Conservation (phyloP, 257 asterid species). For the Solanum lignicaule region DNA sequence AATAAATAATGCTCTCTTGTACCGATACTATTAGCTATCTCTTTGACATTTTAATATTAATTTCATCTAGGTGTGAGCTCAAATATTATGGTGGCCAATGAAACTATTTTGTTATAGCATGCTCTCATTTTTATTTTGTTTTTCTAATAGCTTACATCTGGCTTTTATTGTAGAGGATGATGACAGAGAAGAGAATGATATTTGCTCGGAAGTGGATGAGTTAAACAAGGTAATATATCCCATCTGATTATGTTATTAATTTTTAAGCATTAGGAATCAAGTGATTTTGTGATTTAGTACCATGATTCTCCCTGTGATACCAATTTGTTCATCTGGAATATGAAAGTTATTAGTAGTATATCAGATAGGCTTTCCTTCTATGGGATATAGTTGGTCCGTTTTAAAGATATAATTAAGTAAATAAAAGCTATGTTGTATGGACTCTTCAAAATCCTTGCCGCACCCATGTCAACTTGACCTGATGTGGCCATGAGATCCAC, state of each 20-base stretch:
- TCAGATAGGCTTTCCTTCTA: background rate
- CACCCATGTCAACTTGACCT: background rate
- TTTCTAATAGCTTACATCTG: background rate
- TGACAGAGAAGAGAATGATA: constrained; percentile 12
- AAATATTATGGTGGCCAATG: background rate
- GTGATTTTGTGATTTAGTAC: background rate
- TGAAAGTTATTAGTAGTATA: background rate
- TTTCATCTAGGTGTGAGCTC: background rate
- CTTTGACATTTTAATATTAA: background rate
- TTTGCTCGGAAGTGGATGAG: constrained; percentile 7
- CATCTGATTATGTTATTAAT: background rate
- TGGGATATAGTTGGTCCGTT: background rate
- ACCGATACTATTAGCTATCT: background rate
- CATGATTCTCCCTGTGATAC: background rate
- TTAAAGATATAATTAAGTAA: background rate
- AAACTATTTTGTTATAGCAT: background rate
- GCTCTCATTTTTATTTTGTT: background rate
- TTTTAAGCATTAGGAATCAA: background rate
- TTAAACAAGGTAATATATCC: constrained; percentile 18
- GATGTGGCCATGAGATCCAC: background rate
- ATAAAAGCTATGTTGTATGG: background rate
- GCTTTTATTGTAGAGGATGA: constrained; percentile 33
- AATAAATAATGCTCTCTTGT: background rate
- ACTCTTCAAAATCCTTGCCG: background rate
- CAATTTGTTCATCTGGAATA: background rate